Conservation (phyloP, 2,329 filamentous ascomycete genomes). For the Pseudofabraea citricarpa region DNA sequence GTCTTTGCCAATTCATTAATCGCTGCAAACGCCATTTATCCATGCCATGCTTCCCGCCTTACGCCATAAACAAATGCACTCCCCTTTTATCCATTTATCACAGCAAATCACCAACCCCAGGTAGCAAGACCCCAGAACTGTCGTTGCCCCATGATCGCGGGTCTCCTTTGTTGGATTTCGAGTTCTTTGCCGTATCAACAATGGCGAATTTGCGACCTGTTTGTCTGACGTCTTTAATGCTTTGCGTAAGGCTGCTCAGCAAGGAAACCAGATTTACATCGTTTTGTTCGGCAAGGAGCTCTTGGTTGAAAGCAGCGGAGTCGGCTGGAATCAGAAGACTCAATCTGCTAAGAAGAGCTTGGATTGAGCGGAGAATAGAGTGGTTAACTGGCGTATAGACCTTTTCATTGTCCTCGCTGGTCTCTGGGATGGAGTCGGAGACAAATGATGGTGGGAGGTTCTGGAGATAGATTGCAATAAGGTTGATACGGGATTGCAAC, state of each 20-base stretch:
- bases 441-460: conserved; percentile 63
- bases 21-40: no score
- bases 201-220: conserved; percentile 69
- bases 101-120: conserved; percentile 11
- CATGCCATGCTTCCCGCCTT: no score
- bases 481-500: conserved; percentile 71
- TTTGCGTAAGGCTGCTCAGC: conserved; percentile 70
- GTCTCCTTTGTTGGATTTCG: conserved; percentile 4
- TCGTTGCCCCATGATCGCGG: conserved; percentile 4
- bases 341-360: conserved; percentile 77
- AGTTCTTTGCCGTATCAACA: conserved; percentile 38
- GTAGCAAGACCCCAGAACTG: conserved; percentile 3
- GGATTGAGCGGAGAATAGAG: conserved; percentile 79
- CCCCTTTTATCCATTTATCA: conserved; percentile 4
- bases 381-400: conserved; percentile 41
- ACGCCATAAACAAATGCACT: no score
- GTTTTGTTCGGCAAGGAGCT: conserved; percentile 73
- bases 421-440: conserved; percentile 36
- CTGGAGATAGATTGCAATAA: conserved; percentile 73
- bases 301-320: conserved; percentile 58
- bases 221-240: conserved; percentile 64
- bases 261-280: conserved; percentile 77
- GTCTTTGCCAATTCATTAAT: no score
- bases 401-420: conserved; percentile 18
- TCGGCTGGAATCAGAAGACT: conserved; percentile 74